A percentile compares a stretch with the other conserved stretches of the same genome.
Evolutionary conservation across 2,329 filamentous ascomycete species (phyloP).

Genomic region (Calonectria fujianensis): DNA sequence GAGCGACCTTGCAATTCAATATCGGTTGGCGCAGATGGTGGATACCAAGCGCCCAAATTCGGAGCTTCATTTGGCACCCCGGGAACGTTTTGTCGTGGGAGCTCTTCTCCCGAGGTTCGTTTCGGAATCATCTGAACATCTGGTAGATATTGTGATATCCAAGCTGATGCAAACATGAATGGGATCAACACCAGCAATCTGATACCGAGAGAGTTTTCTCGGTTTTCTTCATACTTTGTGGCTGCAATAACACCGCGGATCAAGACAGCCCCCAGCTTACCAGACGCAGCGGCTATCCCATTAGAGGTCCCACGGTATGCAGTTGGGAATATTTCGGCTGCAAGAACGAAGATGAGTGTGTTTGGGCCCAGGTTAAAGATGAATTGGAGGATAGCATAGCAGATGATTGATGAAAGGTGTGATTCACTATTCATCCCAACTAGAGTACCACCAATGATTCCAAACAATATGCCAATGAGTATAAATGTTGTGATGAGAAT

Average conservation of each 20-base stretch:
- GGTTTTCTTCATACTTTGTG: neutral
- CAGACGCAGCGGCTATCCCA: conserved; percentile 56
- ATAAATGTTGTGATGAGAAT: conserved; percentile 26
- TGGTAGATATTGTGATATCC: neutral
- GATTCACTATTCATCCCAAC: neutral
- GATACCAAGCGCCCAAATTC: neutral
- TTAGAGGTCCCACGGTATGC: conserved; percentile 56
- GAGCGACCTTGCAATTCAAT: neutral
- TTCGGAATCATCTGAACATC: conserved; percentile 4
- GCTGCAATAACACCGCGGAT: conserved; percentile 39
- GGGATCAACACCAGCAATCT: conserved; percentile 2
- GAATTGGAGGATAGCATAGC: conserved; percentile 39
- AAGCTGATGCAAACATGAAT: conserved; percentile 7
- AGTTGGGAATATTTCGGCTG: conserved; percentile 58
- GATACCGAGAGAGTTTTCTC: neutral
- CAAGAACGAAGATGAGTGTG: conserved; percentile 56
- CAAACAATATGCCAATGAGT: neutral
- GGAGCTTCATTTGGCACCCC: neutral
- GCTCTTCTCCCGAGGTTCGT: neutral
- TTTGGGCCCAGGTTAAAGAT: conserved; percentile 57
- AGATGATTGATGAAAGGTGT: conserved; percentile 13
- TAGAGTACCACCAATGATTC: neutral
- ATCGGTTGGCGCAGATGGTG: neutral
- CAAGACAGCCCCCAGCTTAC: conserved; percentile 57
- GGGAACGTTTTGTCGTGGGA: neutral